Evolutionary conservation across 2,329 filamentous ascomycete species (phyloP).

Genomic region (Neoarthrinium moseri): DNA sequence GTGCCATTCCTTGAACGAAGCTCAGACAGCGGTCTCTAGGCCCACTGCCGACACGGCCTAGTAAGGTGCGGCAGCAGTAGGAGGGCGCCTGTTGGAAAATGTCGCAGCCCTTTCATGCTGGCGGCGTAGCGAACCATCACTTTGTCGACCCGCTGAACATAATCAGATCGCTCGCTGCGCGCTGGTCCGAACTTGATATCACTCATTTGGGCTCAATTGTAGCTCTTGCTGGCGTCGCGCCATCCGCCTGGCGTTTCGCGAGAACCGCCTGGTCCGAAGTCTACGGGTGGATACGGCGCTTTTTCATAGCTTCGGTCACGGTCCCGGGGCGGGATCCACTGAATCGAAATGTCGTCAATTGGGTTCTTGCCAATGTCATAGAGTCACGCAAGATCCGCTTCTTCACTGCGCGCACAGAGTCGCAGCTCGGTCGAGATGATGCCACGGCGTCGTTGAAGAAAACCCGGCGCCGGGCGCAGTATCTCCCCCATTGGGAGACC

Average conservation of each 20-base stretch:
- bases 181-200: slow-evolving; percentile 44
- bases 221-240: slow-evolving; percentile 40
- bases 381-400: slow-evolving; percentile 36
- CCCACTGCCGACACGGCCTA: background rate
- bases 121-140: slow-evolving; percentile 10
- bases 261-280: slow-evolving; percentile 33
- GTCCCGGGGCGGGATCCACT: slow-evolving; percentile 43
- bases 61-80: background rate
- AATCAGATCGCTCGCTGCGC: slow-evolving; percentile 33
- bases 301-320: slow-evolving; percentile 42
- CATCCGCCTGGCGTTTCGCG: slow-evolving; percentile 37
- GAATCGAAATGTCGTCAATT: slow-evolving; percentile 43
- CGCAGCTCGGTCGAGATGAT: slow-evolving; percentile 32
- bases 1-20: too few relatives aligned
- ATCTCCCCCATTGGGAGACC: slow-evolving; percentile 42
- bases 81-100: background rate
- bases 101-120: slow-evolving; percentile 14
- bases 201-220: slow-evolving; percentile 43
- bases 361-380: slow-evolving; percentile 39
- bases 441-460: slow-evolving; percentile 40
- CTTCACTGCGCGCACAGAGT: slow-evolving; percentile 43
- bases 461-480: slow-evolving; percentile 39
- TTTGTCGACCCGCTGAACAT: slow-evolving; percentile 30
- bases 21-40: too few relatives aligned
- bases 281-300: slow-evolving; percentile 38